These are phyloP conservation scores for Phalaenopsis hybrid DNA, from an alignment of 116 monocot species.

Conservation along the genomic window DNA sequence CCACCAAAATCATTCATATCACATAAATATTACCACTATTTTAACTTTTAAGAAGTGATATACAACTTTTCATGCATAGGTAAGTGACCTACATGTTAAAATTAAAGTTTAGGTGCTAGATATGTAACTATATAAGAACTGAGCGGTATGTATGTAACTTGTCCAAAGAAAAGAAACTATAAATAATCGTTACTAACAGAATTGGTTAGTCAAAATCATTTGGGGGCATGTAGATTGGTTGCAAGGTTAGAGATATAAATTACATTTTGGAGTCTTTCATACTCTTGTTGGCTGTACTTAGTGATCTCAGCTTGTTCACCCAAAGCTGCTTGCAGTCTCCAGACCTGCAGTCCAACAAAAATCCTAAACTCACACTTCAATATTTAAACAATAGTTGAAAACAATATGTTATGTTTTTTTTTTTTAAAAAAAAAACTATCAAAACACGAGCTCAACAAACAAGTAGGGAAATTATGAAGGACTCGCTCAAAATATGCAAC, in stretches of 20 bases:
- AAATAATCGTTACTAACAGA: too few relatives aligned
- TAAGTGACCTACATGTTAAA: too few relatives aligned
- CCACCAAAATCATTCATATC: too few relatives aligned
- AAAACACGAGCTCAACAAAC: background rate
- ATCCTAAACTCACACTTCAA: background rate
- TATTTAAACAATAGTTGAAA: background rate
- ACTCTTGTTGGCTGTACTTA: conserved; percentile 72
- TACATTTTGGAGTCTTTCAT: conserved; percentile 85
- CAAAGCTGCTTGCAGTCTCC: conserved; percentile 79
- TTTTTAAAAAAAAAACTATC: background rate
- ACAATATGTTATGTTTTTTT: background rate
- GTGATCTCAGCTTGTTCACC: conserved; percentile 82
- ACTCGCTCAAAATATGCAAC: background rate
- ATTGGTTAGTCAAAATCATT: background rate
- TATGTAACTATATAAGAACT: too few relatives aligned
- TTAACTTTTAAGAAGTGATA: too few relatives aligned
- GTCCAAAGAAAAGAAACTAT: too few relatives aligned
- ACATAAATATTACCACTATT: too few relatives aligned
- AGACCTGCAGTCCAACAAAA: conserved; percentile 34
- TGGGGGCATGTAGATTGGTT: background rate
- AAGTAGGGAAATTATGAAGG: background rate
- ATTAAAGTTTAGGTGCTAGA: too few relatives aligned
- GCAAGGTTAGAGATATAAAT: background rate
- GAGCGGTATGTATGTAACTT: too few relatives aligned
- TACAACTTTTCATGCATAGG: too few relatives aligned